A percentile compares a stretch with the other conserved stretches of the same genome.
These are phyloP conservation scores for Colletotrichum sp. DNA, from an alignment of 2,329 filamentous ascomycete genomes.

Conservation along the genomic window DNA sequence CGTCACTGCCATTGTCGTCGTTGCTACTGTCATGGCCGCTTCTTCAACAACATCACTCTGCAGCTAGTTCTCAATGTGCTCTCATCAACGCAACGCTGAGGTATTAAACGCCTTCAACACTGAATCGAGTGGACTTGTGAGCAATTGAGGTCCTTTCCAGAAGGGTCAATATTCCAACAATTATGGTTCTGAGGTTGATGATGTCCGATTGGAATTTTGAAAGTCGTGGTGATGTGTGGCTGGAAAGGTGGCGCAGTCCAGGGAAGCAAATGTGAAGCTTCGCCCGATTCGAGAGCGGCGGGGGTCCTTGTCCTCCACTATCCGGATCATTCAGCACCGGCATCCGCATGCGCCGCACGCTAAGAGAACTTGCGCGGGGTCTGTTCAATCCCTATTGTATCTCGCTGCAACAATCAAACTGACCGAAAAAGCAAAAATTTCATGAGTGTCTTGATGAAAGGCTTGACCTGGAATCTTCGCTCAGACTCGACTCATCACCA, in stretches of 20 bases:
- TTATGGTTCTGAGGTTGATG: too few relatives aligned
- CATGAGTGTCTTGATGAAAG: neutral
- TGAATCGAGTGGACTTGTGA: rapidly evolving
- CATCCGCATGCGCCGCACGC: neutral
- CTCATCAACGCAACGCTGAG: too few relatives aligned
- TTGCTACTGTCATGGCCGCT: too few relatives aligned
- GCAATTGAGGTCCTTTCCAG: rapidly evolving
- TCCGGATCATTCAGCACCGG: neutral
- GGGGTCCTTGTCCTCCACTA: neutral
- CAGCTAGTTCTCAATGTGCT: too few relatives aligned
- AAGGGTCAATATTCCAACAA: rapidly evolving
- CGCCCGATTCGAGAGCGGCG: neutral
- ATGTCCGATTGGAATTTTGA: too few relatives aligned
- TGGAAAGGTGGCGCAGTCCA: neutral
- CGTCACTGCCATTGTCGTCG: too few relatives aligned
- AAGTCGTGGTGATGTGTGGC: too few relatives aligned
- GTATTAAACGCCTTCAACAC: rapidly evolving
- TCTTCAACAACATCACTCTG: too few relatives aligned
- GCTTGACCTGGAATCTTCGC: neutral
- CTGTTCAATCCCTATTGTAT: neutral
- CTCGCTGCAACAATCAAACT: neutral
- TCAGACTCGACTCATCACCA: neutral
- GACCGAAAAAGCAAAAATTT: neutral
- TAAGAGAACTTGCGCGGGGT: neutral
- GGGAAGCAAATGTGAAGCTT: too few relatives aligned